These are phyloP conservation scores for Sporobolomyces pararoseus DNA, from an alignment of 768 basidiomycete genomes.

Conservation along the genomic window DNA sequence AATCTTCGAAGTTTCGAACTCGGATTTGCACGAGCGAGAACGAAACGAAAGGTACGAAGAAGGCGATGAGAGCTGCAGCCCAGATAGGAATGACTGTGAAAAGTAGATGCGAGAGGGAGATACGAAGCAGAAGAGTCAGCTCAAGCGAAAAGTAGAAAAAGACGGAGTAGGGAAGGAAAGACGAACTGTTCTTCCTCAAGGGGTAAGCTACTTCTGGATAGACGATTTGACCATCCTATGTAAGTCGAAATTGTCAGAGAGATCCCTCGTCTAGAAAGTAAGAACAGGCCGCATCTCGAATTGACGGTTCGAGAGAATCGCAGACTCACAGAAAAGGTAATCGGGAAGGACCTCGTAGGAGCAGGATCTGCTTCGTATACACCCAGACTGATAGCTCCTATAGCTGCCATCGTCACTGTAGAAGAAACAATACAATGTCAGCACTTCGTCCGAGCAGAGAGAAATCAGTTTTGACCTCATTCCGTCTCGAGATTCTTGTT, in stretches of 20 bases:
- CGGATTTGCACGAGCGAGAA: conserved; percentile 59
- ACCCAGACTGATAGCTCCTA: conserved; percentile 58
- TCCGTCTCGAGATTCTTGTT: too few species aligned
- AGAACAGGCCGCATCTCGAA: conserved; percentile 23
- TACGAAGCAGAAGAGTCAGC: background rate
- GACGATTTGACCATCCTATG: conserved; percentile 57
- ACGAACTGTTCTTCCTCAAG: conserved; percentile 51
- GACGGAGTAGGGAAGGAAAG: background rate
- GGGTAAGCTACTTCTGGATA: conserved; percentile 60
- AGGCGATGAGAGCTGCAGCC: conserved; percentile 57
- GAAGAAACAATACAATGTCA: too few species aligned
- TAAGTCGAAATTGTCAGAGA: too few species aligned
- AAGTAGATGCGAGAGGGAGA: background rate
- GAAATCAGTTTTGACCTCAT: too few species aligned
- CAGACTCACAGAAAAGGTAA: conserved; percentile 30
- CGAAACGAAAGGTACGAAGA: conserved; percentile 59
- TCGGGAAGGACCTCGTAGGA: conserved; percentile 47
- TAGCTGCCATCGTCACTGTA: conserved; percentile 57
- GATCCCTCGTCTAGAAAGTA: too few species aligned
- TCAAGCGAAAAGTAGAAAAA: background rate
- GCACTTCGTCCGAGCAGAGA: too few species aligned
- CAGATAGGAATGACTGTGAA: conserved; percentile 55
- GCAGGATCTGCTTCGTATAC: conserved; percentile 56
- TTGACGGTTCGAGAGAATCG: background rate
- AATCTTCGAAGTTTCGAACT: conserved; percentile 54